phyloP scores from a whole-genome alignment of 2,329 filamentous ascomycete genomes.

The Microdochium trichocladiopsis region DNA sequence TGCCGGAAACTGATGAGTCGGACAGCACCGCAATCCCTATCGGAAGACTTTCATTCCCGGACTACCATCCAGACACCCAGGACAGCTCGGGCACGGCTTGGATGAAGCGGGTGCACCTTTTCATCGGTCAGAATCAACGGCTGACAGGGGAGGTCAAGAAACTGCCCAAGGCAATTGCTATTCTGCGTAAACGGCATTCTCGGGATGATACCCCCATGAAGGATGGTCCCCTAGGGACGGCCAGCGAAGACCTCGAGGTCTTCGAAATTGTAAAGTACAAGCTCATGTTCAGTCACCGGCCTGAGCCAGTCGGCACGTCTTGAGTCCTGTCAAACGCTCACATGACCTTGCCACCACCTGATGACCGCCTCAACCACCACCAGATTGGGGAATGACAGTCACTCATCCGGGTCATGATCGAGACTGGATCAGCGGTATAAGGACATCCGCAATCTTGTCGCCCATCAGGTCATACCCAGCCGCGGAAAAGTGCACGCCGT shows the following conservation, averaged over 20 bases:
- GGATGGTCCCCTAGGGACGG: slow-evolving; percentile 17
- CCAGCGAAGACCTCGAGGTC: slow-evolving; percentile 62
- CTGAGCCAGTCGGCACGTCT: slow-evolving; percentile 68
- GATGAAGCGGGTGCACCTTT: slow-evolving; percentile 88
- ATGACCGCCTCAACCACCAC: no score
- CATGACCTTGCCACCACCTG: no score
- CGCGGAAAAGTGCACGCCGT: slow-evolving; percentile 2
- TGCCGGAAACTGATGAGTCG: slow-evolving; percentile 40
- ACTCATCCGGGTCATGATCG: no score
- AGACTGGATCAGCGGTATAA: slow-evolving; percentile 1
- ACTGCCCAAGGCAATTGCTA: slow-evolving; percentile 67
- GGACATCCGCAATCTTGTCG: slow-evolving; percentile 1
- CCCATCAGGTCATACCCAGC: slow-evolving; percentile 4
- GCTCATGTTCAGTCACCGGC: slow-evolving; percentile 74
- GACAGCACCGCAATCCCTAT: slow-evolving; percentile 41
- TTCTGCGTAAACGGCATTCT: slow-evolving; percentile 55
- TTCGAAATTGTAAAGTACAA: slow-evolving; percentile 85
- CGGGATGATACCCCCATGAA: slow-evolving; percentile 39
- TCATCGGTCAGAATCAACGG: slow-evolving; percentile 82
- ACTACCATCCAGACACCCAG: slow-evolving; percentile 50
- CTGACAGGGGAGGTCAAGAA: slow-evolving; percentile 89
- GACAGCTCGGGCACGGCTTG: slow-evolving; percentile 55
- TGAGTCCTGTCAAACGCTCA: slow-evolving; percentile 7
- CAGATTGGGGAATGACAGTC: no score
- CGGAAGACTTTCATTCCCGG: slow-evolving; percentile 72